A percentile compares a stretch with the other conserved stretches of the same genome.
These are phyloP conservation scores for Exophiala mesophila DNA, from an alignment of 2,329 filamentous ascomycete species.

Conservation along the genomic window DNA sequence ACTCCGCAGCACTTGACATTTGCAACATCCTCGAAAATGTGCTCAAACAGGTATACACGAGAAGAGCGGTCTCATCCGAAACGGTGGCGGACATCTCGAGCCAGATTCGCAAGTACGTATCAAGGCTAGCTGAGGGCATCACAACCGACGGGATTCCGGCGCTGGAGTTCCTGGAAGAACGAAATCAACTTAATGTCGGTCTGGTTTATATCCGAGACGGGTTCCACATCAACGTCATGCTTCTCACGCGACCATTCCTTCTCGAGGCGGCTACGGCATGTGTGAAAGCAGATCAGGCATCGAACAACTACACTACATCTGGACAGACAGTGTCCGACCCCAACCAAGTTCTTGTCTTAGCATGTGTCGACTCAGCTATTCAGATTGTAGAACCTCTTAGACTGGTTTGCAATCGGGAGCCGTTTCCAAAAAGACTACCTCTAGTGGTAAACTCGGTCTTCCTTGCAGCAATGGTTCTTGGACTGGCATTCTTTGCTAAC, in stretches of 20 bases:
- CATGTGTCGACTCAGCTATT: slow-evolving; percentile 40
- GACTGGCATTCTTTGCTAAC: slow-evolving; percentile 43
- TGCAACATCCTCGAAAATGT: slow-evolving; percentile 37
- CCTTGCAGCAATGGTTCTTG: slow-evolving; percentile 42
- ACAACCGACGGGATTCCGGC: slow-evolving; percentile 14
- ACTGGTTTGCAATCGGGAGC: slow-evolving; percentile 31
- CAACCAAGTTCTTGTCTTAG: slow-evolving; percentile 21
- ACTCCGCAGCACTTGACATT: slow-evolving; percentile 31
- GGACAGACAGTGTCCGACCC: neutral
- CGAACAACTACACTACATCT: neutral
- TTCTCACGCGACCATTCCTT: slow-evolving; percentile 36
- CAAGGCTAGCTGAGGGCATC: slow-evolving; percentile 13
- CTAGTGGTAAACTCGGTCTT: slow-evolving; percentile 46
- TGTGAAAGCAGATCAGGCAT: neutral
- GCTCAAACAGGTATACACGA: slow-evolving; percentile 37
- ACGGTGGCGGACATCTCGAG: slow-evolving; percentile 35
- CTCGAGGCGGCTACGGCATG: slow-evolving; percentile 26
- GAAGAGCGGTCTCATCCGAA: slow-evolving; percentile 34
- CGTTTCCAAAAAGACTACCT: slow-evolving; percentile 40
- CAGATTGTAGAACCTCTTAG: slow-evolving; percentile 38
- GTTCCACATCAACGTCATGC: slow-evolving; percentile 38
- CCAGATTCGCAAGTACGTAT: slow-evolving; percentile 37
- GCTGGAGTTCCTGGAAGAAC: neutral
- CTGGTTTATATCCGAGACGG: slow-evolving; percentile 34
- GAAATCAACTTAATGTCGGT: slow-evolving; percentile 29